These are phyloP conservation scores for Tetrahymena thermophila DNA, from an alignment of 73 alveolate genomes.

Conservation along the genomic window DNA sequence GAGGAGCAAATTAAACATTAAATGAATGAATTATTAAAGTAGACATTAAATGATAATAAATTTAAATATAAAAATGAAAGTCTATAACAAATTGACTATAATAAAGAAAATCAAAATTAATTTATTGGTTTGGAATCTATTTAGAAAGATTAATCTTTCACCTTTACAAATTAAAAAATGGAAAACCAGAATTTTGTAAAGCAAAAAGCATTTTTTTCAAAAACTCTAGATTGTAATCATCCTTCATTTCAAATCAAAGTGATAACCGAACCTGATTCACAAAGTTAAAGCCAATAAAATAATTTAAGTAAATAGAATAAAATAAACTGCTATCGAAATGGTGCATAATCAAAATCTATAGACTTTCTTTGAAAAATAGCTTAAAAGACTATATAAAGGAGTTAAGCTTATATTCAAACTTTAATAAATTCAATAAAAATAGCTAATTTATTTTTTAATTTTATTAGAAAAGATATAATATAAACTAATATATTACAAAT, in stretches of 20 bases:
- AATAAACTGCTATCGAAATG: neutral
- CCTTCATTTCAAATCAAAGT: neutral
- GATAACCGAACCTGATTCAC: neutral
- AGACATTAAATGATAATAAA: neutral
- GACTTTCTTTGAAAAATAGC: neutral
- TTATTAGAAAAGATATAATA: too few relatives aligned
- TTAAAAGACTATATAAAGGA: too few relatives aligned
- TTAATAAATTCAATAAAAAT: too few relatives aligned
- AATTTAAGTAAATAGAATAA: neutral
- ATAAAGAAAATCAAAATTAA: neutral
- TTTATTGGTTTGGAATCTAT: too few relatives aligned
- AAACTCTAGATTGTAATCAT: neutral
- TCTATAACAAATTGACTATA: neutral
- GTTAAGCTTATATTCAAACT: too few relatives aligned
- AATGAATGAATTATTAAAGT: neutral
- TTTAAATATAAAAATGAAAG: neutral
- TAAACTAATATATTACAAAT: too few relatives aligned
- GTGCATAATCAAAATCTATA: neutral
- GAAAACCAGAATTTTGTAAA: neutral
- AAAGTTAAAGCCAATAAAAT: neutral
- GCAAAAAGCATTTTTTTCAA: neutral
- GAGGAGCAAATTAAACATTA: neutral
- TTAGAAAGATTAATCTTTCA: too few relatives aligned
- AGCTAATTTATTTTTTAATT: too few relatives aligned
- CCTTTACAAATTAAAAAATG: neutral